Evolutionary conservation across 2,329 filamentous ascomycete genomes (phyloP), one percentile per base, ranked within the genome.

Genomic region (Botrytis aclada): DNA sequence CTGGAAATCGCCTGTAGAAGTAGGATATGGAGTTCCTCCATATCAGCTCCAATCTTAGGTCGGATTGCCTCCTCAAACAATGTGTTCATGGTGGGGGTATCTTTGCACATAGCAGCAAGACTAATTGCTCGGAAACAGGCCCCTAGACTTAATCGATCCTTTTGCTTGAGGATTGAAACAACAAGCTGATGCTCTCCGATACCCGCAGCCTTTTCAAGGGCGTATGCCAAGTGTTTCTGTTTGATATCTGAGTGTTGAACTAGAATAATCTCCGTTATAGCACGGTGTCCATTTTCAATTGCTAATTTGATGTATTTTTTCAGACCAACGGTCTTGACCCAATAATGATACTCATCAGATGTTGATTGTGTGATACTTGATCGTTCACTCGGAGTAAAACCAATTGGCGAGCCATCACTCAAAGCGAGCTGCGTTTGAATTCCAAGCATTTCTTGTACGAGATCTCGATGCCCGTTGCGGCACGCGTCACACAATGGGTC

Each of bases 381-480:
- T 12, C 69, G 62, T 60, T 70, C 56, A 54, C 39, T 73, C 62
- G 1, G 12, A 47, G 12, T 32, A 8, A 3, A 47, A 1, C 3
- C 1, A 7, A 2, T 5, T 25, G 29, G 65, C 61, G 56, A 74
- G n/a, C 51, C 67, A 61, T 25, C 25, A 37, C 69, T 73, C 58
- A 39, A 74, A 69, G 72, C 43, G 22, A 65, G 67, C 64, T 70
- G 73, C 47, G 18, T 51, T 71, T 51, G 51, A 29, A 69, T n/a
- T 34, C 32, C 60, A 3, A 73, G 71, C 39, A 70, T 63, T 32
- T 75, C 69, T 66, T 74, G 73, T 61, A 74, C 64, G 22, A 72
- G 18, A n/a, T 73, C 69, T 45, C 20, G 47, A 69, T 70, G 41
- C 12, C n/a, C 39, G 1, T 63, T 14, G 0, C 56, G 47, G 22